These are phyloP conservation scores for Achlya hypogyna DNA, from an alignment of 352 stramenopile species.

Conservation along the genomic window DNA sequence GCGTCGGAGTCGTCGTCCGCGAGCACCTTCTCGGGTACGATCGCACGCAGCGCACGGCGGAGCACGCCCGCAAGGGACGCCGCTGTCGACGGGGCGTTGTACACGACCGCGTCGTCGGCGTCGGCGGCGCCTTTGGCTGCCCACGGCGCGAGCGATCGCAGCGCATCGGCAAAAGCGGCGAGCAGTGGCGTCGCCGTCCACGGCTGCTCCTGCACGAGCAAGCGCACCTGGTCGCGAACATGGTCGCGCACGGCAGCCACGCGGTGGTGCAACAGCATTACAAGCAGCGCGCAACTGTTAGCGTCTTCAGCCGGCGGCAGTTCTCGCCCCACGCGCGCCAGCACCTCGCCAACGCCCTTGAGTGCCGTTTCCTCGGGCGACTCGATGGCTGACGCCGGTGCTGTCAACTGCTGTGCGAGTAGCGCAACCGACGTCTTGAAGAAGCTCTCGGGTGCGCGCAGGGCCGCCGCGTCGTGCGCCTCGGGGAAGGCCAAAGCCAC, in stretches of 20 bases:
- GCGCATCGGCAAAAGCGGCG: neutral
- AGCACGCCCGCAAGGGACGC: conserved; percentile 11
- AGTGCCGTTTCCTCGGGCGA: conserved; percentile 39
- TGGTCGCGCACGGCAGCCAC: neutral
- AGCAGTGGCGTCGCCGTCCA: neutral
- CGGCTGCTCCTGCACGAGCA: neutral
- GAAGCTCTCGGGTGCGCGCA: conserved; percentile 18
- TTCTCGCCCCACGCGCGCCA: neutral
- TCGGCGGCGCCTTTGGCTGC: neutral
- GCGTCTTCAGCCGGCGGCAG: neutral
- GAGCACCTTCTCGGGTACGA: conserved; percentile 25
- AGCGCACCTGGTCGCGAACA: neutral
- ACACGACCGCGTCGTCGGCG: neutral
- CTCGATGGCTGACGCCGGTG: conserved; percentile 22
- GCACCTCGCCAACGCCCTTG: neutral
- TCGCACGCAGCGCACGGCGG: conserved; percentile 18
- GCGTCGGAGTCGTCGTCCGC: conserved; percentile 4
- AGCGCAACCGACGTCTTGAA: conserved; percentile 6
- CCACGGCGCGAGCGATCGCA: neutral
- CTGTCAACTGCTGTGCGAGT: neutral
- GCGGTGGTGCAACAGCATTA: neutral
- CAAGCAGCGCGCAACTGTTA: neutral
- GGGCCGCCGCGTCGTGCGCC: conserved; percentile 22
- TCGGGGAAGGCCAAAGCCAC: conserved; percentile 44
- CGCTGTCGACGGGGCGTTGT: neutral